Percentiles rank a stretch among this genome's conserved stretches.
phyloP scores from a whole-genome alignment of 352 stramenopile species.

The Thalassiosira hispida region DNA sequence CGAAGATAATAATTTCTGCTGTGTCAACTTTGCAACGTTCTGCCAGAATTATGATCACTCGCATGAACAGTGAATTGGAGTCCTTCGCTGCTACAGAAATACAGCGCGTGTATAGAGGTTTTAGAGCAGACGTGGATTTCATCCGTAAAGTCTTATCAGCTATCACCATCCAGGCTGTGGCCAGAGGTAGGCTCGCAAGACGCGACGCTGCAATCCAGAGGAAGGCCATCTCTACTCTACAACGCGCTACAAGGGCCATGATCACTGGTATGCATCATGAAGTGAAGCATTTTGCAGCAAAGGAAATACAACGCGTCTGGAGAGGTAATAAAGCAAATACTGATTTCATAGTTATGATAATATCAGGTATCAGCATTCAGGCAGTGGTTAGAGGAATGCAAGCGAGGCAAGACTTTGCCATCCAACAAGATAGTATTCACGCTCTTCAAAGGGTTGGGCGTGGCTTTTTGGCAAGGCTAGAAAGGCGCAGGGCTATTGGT shows the following conservation, averaged over 20 bases:
- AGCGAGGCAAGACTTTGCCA: neutral
- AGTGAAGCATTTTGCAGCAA: slow-evolving; percentile 40
- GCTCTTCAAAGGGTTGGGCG: slow-evolving; percentile 9
- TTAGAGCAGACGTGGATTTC: slow-evolving; percentile 53
- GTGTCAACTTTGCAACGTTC: slow-evolving; percentile 34
- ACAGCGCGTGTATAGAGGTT: slow-evolving; percentile 73
- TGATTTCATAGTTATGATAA: slow-evolving; percentile 49
- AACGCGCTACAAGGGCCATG: slow-evolving; percentile 39
- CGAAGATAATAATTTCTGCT: slow-evolving; percentile 7
- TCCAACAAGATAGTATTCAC: neutral
- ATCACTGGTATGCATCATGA: slow-evolving; percentile 24
- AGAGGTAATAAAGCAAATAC: slow-evolving; percentile 57
- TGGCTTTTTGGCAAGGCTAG: slow-evolving; percentile 7
- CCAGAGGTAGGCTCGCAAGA: slow-evolving; percentile 27
- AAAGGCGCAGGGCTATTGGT: neutral
- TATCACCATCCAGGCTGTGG: slow-evolving; percentile 62
- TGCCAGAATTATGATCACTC: slow-evolving; percentile 42
- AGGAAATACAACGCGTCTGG: slow-evolving; percentile 77
- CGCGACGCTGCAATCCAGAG: neutral
- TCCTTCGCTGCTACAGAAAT: slow-evolving; percentile 65
- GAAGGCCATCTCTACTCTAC: slow-evolving; percentile 12
- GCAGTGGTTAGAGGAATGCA: slow-evolving; percentile 29
- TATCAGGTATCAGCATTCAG: slow-evolving; percentile 65
- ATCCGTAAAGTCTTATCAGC: slow-evolving; percentile 38
- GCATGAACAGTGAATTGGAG: slow-evolving; percentile 42